Evolutionary conservation across 2,329 filamentous ascomycete genomes (phyloP).

Genomic region (Pestalotiopsis sp.): DNA sequence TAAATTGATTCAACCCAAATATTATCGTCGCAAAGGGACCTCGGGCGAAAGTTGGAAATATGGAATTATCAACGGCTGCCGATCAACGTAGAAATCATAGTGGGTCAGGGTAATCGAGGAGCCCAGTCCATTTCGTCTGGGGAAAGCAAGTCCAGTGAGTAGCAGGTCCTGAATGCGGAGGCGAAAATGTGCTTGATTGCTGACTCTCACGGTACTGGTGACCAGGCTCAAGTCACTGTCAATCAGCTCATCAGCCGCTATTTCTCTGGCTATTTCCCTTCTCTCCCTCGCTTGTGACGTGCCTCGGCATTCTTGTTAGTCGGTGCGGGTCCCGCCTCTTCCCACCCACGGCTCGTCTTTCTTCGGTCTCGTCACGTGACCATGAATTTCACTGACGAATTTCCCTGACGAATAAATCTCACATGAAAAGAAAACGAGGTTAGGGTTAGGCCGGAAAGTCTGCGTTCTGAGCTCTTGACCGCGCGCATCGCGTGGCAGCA

Average conservation of each 20-base stretch:
- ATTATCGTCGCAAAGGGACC: neutral
- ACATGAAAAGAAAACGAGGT: neutral
- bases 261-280: neutral
- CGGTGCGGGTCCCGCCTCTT: neutral
- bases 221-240: neutral
- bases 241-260: neutral
- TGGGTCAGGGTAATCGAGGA: neutral
- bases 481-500: too few relatives aligned
- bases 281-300: slow-evolving; percentile 5
- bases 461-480: neutral
- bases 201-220: neutral
- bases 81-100: neutral
- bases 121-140: neutral
- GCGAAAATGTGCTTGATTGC: neutral
- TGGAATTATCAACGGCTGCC: neutral
- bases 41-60: neutral
- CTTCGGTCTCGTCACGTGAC: neutral
- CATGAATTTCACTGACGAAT: neutral
- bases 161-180: slow-evolving; percentile 7
- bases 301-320: slow-evolving; percentile 3
- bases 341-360: neutral
- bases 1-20: neutral
- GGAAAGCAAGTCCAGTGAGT: neutral
- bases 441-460: neutral
- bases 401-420: neutral